Evolutionary conservation across 148 eudicot genomes (phyloP).

Genomic region (Dysphania ambrosioides): DNA sequence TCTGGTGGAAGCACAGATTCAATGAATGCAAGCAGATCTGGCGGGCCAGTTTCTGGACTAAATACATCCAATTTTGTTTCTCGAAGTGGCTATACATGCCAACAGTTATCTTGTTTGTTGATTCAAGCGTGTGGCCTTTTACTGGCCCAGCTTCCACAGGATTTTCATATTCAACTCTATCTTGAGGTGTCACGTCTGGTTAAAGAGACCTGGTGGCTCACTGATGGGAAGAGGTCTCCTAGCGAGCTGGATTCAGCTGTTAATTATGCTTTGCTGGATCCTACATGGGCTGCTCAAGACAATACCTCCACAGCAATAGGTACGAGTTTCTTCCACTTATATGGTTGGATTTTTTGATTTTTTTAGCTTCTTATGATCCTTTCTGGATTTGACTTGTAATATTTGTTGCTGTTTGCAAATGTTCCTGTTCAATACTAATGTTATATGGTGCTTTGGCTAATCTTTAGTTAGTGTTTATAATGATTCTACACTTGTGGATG

Average conservation of each 20-base stretch:
- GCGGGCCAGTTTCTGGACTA: constrained; percentile 62
- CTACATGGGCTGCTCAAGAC: constrained; percentile 95
- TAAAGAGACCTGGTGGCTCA: constrained; percentile 95
- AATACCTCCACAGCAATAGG: constrained; percentile 94
- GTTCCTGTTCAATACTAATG: not conserved
- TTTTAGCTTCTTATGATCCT: not conserved
- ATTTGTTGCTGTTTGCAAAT: not conserved
- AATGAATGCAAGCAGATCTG: constrained; percentile 67
- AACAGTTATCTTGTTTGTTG: constrained; percentile 88
- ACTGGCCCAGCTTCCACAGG: constrained; percentile 91
- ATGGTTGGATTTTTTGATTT: not conserved
- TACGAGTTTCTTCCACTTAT: constrained; percentile 27
- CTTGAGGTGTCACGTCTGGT: constrained; percentile 76
- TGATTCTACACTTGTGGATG: not conserved
- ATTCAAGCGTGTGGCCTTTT: constrained; percentile 98
- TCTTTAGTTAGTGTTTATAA: not conserved
- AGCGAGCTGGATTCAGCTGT: constrained; percentile 83
- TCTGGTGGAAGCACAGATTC: constrained; percentile 99
- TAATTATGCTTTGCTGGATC: constrained; percentile 91
- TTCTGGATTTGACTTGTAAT: not conserved
- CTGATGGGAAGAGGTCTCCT: constrained; percentile 69
- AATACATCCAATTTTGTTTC: constrained; percentile 69
- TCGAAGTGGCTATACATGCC: constrained; percentile 89
- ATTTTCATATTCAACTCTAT: constrained; percentile 82
- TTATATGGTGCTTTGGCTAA: not conserved